Evolutionary conservation across 495 filamentous ascomycete species (phyloP).

Genomic region (Podospora conica): DNA sequence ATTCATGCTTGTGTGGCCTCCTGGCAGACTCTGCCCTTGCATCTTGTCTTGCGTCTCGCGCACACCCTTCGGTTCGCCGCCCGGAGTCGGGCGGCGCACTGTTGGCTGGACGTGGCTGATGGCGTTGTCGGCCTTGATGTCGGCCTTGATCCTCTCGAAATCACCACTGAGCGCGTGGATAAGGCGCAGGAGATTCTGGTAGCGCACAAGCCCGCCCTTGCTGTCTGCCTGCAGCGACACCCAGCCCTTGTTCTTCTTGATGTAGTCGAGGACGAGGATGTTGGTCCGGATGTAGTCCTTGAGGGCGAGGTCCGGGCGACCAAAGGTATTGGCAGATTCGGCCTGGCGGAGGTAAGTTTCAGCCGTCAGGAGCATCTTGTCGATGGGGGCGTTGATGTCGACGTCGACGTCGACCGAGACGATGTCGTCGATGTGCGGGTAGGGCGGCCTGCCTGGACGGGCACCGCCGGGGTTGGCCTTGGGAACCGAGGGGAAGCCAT

Average conservation of each 20-base stretch:
- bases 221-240: slow-evolving; percentile 20
- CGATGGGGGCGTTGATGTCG: slow-evolving; percentile 40
- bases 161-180: slow-evolving; percentile 29
- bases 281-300: slow-evolving; percentile 73
- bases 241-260: slow-evolving; percentile 41
- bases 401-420: slow-evolving; percentile 42
- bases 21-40: not conserved
- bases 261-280: slow-evolving; percentile 63
- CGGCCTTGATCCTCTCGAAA: slow-evolving; percentile 56
- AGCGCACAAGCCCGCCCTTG: slow-evolving; percentile 27
- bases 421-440: slow-evolving; percentile 72
- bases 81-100: not conserved
- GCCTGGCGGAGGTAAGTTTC: slow-evolving; percentile 47
- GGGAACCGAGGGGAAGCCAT: not conserved
- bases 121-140: slow-evolving; percentile 62
- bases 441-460: slow-evolving; percentile 33
- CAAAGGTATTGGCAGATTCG: slow-evolving; percentile 45
- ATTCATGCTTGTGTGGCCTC: not conserved
- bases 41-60: not conserved
- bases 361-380: slow-evolving; percentile 44
- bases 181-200: slow-evolving; percentile 41
- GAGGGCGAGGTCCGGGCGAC: slow-evolving; percentile 44
- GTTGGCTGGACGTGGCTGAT: slow-evolving; percentile 45
- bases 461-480: slow-evolving; percentile 3
- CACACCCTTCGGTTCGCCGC: not conserved